These are phyloP conservation scores for Chaetomium cochliodes DNA, from an alignment of 495 filamentous ascomycete genomes.

Conservation along the genomic window DNA sequence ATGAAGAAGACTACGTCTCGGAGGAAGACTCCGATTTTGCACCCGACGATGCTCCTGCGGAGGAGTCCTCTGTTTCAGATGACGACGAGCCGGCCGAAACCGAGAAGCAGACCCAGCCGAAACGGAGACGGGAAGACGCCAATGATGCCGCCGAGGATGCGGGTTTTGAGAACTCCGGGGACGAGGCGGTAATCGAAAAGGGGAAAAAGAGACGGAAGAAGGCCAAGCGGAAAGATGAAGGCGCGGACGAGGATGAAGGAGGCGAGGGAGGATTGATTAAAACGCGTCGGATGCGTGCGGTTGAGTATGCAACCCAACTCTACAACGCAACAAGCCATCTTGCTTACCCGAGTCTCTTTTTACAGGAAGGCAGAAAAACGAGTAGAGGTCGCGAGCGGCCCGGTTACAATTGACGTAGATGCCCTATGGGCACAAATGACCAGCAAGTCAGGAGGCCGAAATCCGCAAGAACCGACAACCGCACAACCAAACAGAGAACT, in stretches of 20 bases:
- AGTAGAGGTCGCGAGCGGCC: conserved; percentile 59
- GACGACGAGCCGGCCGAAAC: conserved; percentile 32
- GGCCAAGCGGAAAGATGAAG: conserved; percentile 48
- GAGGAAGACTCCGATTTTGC: conserved; percentile 75
- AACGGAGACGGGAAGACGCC: conserved; percentile 41
- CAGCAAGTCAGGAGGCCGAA: conserved; percentile 30
- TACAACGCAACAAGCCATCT: too few species aligned
- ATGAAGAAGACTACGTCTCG: conserved; percentile 65
- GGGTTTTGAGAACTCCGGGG: conserved; percentile 66
- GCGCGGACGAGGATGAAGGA: conserved; percentile 54
- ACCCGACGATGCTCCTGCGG: conserved; percentile 55
- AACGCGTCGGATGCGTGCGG: conserved; percentile 68
- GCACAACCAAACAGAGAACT: conserved; percentile 19
- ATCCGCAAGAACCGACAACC: conserved; percentile 10
- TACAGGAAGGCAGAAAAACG: conserved; percentile 63
- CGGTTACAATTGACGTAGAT: conserved; percentile 85
- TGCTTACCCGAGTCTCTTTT: conserved; percentile 23
- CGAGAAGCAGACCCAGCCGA: conserved; percentile 27
- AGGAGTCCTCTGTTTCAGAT: conserved; percentile 48
- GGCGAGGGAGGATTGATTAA: conserved; percentile 80
- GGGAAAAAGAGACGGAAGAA: conserved; percentile 58
- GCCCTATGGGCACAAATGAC: conserved; percentile 83
- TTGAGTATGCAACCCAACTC: conserved; percentile 42
- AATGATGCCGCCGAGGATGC: conserved; percentile 46
- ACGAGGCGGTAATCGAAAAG: conserved; percentile 70